Base-by-base conservation (phyloP, 495 filamentous ascomycete species). In the Xylaria longipes region DNA sequence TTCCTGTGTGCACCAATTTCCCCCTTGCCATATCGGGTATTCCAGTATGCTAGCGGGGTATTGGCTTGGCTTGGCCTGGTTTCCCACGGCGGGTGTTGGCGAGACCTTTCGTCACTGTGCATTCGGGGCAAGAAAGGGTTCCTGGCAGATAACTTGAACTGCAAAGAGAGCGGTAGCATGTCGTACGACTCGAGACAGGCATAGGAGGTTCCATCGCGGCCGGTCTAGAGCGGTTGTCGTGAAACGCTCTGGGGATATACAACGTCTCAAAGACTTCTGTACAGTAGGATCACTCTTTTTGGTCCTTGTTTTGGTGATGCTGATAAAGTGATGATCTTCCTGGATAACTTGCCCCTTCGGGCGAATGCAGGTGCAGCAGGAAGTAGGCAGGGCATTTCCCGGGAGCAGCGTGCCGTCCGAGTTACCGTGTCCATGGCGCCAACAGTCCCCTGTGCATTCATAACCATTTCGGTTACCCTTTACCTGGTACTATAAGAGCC, bases 91-190 rank as follows among this genome's bases (percentile, higher is more conserved):
- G 25, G 31, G 31, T n/a, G 43, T 37, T 52, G 63, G 63, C 29
- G 29, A 65, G 29, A 15, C n/a, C 68, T 70, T 70, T 70, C 68
- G 68, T 70, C 68, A 70, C 68, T 63, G 43, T 63, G 58, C 57
- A 70, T 70, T 22, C 22, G 22, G 33, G 56, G 14, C 35, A 52
- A 56, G 65, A 15, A 37, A 41, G 25, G 56, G 65, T 43, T 67
- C 46, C 65, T 43, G 35, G 31, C 48, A 29, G 31, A 54, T n/a
- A 67, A 46, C 45, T n/a, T 12, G 29, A 35, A 22, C 20, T 27
- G 27, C 45, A 15, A 50, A 50, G 63, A 66, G 11, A 20, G 25
- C n/a, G n/a, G 27, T 0, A 9, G 48, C 31, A 41, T 41, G 48
- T 48, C 20, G 63, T 65, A 45, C 63, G 29, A 65, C 63, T 39